Base-by-base conservation (phyloP, 2,329 filamentous ascomycete genomes). In the Cordyceps pruinosa region DNA sequence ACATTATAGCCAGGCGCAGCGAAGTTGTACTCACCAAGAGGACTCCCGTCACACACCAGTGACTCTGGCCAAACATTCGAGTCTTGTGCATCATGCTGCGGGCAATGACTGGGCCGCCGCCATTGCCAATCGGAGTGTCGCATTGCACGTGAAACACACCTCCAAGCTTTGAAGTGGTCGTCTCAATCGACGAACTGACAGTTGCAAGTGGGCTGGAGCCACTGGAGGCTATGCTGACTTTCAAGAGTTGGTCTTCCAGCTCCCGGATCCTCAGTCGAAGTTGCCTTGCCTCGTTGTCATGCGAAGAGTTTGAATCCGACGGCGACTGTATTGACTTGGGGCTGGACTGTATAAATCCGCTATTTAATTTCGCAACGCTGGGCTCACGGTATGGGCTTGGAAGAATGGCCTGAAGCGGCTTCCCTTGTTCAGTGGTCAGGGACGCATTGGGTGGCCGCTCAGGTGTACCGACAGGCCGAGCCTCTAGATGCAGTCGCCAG, bases 41-140 rank as follows among this genome's bases (percentile, higher is more conserved):
- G 12, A 79, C 65, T 2, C 71, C 72, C 58, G 77, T 80, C n/a
- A 82, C 53, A 25, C 45, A 73, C 76, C 79, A 84, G 62, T 83
- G 79, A 30, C 78, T 82, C 62, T 77, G 77, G 1, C 82, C 82
- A 62, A 83, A 81, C 1, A 84, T 64, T 0, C 81, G 73, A 0
- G 76, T 77, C 63, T 85, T 86, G 60, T 82, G 78, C 21, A 75
- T 72, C 9, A 81, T 67, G n/a, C 73, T 73, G 8, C 75, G 74
- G 2, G 67, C 69, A 0, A 76, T 70, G 0, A 64, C 63, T 3
- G 69, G 64, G 0, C 61, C 45, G 25, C 72, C 64, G 25, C 72
- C 64, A 9, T 70, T 68, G 3, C 66, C 63, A 1, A 66, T 48
- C 5, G 65, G 63, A 25, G 62, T 67, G 28, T 79, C 73, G 51